Evolutionary conservation across 2,329 filamentous ascomycete genomes (phyloP).

Genomic region (Calonectria hongkongensis): DNA sequence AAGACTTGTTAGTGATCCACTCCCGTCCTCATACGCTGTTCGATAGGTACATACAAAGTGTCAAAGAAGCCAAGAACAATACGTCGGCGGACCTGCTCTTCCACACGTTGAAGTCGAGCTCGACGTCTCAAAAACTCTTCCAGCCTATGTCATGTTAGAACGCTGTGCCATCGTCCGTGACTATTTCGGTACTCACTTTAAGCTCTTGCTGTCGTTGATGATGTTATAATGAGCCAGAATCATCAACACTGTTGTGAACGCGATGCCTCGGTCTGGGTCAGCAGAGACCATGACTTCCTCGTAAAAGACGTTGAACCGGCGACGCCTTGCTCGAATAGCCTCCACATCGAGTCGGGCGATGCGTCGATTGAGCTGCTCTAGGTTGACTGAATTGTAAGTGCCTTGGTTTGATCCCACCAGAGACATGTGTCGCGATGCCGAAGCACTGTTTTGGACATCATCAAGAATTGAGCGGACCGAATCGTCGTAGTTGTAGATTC

Average conservation of each 20-base stretch:
- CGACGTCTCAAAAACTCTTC: constrained; percentile 96
- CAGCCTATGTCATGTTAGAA: constrained; percentile 73
- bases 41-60: constrained; percentile 77
- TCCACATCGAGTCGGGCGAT: constrained; percentile 83
- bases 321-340: constrained; percentile 84
- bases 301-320: constrained; percentile 94
- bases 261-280: constrained; percentile 91
- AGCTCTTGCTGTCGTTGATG: constrained; percentile 96
- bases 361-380: constrained; percentile 84
- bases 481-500: constrained; percentile 94
- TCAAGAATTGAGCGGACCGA: constrained; percentile 92
- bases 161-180: background rate
- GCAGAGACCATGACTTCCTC: constrained; percentile 97
- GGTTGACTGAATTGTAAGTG: constrained; percentile 78
- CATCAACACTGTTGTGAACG: constrained; percentile 94
- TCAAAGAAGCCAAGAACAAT: constrained; percentile 97
- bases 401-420: constrained; percentile 71
- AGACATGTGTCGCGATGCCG: constrained; percentile 72
- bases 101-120: constrained; percentile 92
- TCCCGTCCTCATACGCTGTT: too few relatives aligned
- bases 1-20: constrained; percentile 32
- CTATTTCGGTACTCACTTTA: constrained; percentile 74
- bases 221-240: constrained; percentile 99
- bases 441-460: constrained; percentile 79
- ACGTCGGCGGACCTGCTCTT: constrained; percentile 93